Evolutionary conservation across 371 early-diverging fungal genomes (phyloP), one percentile per base, ranked within the genome.

Genomic region (Amoeboaphelidium protococcarum): DNA sequence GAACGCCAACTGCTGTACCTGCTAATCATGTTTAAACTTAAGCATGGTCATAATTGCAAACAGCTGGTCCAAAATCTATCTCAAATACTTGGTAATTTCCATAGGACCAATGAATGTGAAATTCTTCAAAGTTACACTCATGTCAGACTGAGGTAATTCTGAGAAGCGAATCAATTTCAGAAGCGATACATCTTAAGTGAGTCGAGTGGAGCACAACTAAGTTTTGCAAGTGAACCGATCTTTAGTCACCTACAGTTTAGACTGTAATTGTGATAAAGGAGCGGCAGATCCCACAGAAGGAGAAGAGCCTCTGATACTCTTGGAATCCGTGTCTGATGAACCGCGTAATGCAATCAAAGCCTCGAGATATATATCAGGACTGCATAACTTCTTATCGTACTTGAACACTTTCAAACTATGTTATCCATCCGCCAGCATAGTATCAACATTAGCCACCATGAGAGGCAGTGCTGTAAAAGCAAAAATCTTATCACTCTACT

Each of bases 61-160:
- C 12, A 80, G 48, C 0, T 69, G 69, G 51, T 72, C 72, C 55
- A 80, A 62, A 4, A 77, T 71, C 26, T 68, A 65, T 2, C 62
- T 64, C 40, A 75, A 50, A 47, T 77, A 78, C 53, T 76, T 77
- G 23, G 74, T 73, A 4, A 78, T 66, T 52, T 81, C 79, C 25
- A 69, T 54, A 48, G 75, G 75, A 23, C 71, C 72, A 19, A 78
- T 67, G 55, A 69, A 64, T 0, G 65, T 68, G 45, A 76, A 72
- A 43, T 77, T 67, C 51, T 65, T 64, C 42, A 79, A 51, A 1
- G 76, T 62, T 0, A 53, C 46, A 1, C 62, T 47, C n/a, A 80
- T 50, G 23, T 68, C 65, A 3, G 56, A 42, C 12, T 40, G 48
- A 23, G 57, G 55, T 44, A 46, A 57, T 49, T 50, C 43, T 26